phyloP scores from a whole-genome alignment of 2,329 filamentous ascomycete species.

The Aotearoamyces nothofagi region DNA sequence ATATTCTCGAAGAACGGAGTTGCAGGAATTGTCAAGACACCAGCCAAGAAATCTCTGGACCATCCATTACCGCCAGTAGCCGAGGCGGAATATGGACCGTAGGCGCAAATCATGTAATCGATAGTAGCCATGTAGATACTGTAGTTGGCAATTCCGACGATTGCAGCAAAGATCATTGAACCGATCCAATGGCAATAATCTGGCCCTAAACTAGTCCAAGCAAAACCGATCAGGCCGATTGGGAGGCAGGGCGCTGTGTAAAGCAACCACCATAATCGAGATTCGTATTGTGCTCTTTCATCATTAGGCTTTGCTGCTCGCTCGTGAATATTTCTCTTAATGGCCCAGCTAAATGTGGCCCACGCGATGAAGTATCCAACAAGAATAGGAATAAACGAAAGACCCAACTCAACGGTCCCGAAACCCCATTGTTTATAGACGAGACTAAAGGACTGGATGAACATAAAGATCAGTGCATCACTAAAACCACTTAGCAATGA shows the following conservation, averaged over 20 bases:
- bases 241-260: slow-evolving; percentile 44
- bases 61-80: slow-evolving; percentile 66
- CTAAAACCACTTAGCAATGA: slow-evolving; percentile 60
- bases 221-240: slow-evolving; percentile 56
- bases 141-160: slow-evolving; percentile 62
- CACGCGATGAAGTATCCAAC: slow-evolving; percentile 51
- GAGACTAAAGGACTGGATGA: slow-evolving; percentile 53
- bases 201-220: slow-evolving; percentile 50
- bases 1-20: slow-evolving; percentile 42
- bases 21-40: slow-evolving; percentile 53
- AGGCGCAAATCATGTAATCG: slow-evolving; percentile 64
- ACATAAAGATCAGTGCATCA: slow-evolving; percentile 66
- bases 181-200: slow-evolving; percentile 53
- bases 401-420: slow-evolving; percentile 34
- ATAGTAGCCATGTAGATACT: slow-evolving; percentile 61
- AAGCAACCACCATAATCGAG: slow-evolving; percentile 48
- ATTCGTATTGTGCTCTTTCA: slow-evolving; percentile 53
- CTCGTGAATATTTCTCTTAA: slow-evolving; percentile 35
- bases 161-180: slow-evolving; percentile 45
- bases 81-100: slow-evolving; percentile 58
- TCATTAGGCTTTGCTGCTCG: slow-evolving; percentile 32
- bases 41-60: slow-evolving; percentile 57
- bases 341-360: slow-evolving; percentile 40
- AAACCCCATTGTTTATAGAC: slow-evolving; percentile 58
- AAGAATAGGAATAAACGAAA: slow-evolving; percentile 50